Conservation (phyloP, 306 rosid species). For the Cyamopsis tetragonoloba region DNA sequence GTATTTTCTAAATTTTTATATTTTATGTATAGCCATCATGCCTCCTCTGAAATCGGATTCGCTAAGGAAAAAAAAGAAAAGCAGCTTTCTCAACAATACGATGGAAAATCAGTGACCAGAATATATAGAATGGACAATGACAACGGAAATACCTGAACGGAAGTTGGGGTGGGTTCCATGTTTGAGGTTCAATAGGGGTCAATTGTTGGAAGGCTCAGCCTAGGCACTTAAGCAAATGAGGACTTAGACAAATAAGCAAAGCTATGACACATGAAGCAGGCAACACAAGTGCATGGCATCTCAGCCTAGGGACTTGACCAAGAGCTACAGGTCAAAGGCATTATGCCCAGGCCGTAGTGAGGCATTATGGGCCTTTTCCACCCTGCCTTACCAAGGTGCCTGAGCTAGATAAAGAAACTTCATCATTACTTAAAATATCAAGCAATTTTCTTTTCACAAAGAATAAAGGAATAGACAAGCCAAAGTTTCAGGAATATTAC, state of each 20-base stretch:
- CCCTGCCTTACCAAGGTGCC: not conserved
- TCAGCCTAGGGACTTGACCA: not conserved
- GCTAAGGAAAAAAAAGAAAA: not conserved
- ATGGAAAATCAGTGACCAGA: not conserved
- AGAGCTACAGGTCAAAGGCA: constrained; percentile 8
- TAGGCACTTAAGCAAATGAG: not conserved
- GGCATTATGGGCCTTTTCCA: not conserved
- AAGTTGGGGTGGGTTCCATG: not conserved
- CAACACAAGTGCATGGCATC: constrained; percentile 1
- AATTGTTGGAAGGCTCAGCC: not conserved
- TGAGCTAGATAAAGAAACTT: not conserved
- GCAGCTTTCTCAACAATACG: not conserved
- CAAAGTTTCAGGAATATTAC: not conserved
- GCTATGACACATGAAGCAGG: constrained; percentile 7
- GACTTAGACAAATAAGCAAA: not conserved
- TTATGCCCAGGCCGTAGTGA: not conserved
- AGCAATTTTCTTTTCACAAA: not conserved
- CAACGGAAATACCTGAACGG: not conserved
- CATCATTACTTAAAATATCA: not conserved
- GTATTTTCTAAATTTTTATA: not conserved
- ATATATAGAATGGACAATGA: not conserved
- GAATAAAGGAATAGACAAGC: not conserved
- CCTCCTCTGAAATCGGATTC: not conserved
- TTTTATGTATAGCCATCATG: not conserved
- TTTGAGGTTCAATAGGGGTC: not conserved